These are phyloP conservation scores for Naganishia sp. DNA, from an alignment of 1,284 basidiomycete species.

Conservation along the genomic window DNA sequence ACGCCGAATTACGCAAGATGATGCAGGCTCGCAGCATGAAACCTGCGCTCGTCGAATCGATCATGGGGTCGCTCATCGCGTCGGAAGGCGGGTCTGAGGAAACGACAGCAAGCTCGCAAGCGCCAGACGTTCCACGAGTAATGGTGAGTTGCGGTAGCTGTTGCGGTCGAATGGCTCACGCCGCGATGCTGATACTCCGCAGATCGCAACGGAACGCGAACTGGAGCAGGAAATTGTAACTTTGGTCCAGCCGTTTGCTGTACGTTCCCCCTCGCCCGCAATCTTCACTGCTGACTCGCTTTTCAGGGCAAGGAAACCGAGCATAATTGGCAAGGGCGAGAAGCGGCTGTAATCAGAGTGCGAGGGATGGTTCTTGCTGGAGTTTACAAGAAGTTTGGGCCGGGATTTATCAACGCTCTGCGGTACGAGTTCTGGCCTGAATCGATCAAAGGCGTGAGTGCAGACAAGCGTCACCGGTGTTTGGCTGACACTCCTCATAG, in stretches of 20 bases:
- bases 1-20: constrained; percentile 89
- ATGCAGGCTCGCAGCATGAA: constrained; percentile 79
- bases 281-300: constrained; percentile 19
- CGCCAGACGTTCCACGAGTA: neutral
- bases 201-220: constrained; percentile 83
- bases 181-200: constrained; percentile 26
- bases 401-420: constrained; percentile 71
- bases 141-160: constrained; percentile 9
- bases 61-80: constrained; percentile 42
- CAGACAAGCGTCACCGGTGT: neutral
- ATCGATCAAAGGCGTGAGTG: constrained; percentile 78
- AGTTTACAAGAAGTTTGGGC: constrained; percentile 70
- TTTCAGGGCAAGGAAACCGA: constrained; percentile 88
- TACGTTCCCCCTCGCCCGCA: constrained; percentile 45
- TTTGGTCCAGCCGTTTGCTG: constrained; percentile 81
- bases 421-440: constrained; percentile 77
- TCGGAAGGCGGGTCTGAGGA: neutral
- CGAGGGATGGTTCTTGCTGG: constrained; percentile 90
- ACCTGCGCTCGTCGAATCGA: constrained; percentile 68
- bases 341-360: constrained; percentile 74
- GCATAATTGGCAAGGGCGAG: constrained; percentile 89
- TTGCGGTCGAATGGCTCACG: neutral
- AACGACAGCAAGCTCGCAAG: constrained; percentile 3
- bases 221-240: constrained; percentile 77
- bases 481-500: constrained; percentile 53